Percentiles rank a stretch among this genome's conserved stretches.
Evolutionary conservation across 2,329 filamentous ascomycete genomes (phyloP).

Genomic region (Lachnellula cervina): DNA sequence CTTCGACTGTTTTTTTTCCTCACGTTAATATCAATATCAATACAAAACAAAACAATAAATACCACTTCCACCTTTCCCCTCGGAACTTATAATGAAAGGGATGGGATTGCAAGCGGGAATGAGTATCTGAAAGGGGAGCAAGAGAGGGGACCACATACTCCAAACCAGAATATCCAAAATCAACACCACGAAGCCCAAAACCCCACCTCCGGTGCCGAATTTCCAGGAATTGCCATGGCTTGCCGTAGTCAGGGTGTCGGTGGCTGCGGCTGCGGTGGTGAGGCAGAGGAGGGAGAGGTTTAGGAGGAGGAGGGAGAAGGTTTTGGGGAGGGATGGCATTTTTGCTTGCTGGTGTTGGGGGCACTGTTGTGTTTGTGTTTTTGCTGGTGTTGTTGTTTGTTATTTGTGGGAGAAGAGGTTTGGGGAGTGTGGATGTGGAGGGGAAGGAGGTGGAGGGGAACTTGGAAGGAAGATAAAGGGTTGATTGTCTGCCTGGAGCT

Average conservation of each 20-base stretch:
- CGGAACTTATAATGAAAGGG: too few species aligned
- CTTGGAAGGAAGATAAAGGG: too few species aligned
- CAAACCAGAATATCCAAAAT: conserved; percentile 59
- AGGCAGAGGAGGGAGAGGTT: conserved; percentile 42
- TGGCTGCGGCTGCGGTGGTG: conserved; percentile 42
- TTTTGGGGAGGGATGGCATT: background rate
- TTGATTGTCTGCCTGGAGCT: too few species aligned
- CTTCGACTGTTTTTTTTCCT: conserved; percentile 56
- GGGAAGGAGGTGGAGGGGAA: too few species aligned
- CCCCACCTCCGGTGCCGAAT: conserved; percentile 57
- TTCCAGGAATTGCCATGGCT: conserved; percentile 45
- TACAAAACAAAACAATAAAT: too few species aligned
- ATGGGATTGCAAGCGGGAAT: background rate
- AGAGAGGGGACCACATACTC: conserved; percentile 44
- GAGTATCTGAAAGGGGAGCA: background rate
- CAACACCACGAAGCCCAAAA: conserved; percentile 56
- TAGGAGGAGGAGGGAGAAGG: conserved; percentile 2
- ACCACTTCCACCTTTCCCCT: conserved; percentile 6
- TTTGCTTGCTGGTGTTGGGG: background rate
- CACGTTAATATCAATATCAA: too few species aligned
- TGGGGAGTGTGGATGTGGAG: background rate
- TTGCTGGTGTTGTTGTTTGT: too few species aligned
- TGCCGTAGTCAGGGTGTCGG: conserved; percentile 35
- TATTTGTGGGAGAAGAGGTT: background rate
- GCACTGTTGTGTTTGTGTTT: background rate